phyloP scores from a whole-genome alignment of 345 rosid species.

The Acer campestre region DNA sequence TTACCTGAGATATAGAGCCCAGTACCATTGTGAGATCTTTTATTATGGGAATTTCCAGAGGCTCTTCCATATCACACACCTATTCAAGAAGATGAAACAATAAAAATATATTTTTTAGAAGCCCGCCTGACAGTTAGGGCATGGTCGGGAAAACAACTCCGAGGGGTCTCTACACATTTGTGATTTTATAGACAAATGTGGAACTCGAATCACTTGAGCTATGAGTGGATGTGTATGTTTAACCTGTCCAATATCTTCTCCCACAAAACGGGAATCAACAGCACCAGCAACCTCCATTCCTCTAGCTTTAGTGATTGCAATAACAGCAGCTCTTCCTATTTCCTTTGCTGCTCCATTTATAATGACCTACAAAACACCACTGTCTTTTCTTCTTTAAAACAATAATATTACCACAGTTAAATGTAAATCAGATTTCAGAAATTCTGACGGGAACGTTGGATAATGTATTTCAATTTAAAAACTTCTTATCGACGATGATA shows the following conservation, averaged over 20 bases:
- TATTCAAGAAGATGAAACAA: slow-evolving; percentile 21
- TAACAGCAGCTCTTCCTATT: slow-evolving; percentile 87
- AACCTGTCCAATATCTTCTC: slow-evolving; percentile 90
- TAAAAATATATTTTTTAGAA: no score
- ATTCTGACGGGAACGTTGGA: no score
- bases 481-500: background rate
- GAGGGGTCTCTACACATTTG: no score
- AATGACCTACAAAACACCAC: slow-evolving; percentile 48
- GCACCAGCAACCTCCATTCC: slow-evolving; percentile 98
- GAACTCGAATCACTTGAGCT: no score
- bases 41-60: slow-evolving; percentile 80
- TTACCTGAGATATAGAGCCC: slow-evolving; percentile 96
- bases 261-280: slow-evolving; percentile 70
- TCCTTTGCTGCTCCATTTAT: slow-evolving; percentile 95
- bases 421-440: no score
- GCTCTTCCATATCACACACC: slow-evolving; percentile 87
- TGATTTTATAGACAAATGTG: no score
- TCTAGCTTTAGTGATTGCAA: slow-evolving; percentile 82
- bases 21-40: slow-evolving; percentile 87
- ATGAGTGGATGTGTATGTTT: background rate
- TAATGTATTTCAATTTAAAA: no score
- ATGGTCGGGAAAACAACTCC: no score
- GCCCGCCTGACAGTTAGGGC: no score
- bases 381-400: background rate
- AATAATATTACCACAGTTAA: background rate